Evolutionary conservation across 139 green algal species (phyloP).

Genomic region (Chlorella sp.): DNA sequence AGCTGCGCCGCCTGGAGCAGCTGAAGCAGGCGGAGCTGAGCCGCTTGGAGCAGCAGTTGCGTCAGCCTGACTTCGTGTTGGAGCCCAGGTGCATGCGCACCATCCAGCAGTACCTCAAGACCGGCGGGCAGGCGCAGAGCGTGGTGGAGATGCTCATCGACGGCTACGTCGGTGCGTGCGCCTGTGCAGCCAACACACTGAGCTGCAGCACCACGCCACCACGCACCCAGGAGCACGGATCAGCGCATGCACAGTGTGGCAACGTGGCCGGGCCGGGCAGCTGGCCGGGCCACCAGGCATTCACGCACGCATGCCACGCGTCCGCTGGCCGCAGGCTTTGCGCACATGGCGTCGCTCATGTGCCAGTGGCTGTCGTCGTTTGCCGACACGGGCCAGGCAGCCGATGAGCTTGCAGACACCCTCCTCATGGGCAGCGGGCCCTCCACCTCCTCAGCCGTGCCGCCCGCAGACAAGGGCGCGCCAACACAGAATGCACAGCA

Average conservation of each 20-base stretch:
- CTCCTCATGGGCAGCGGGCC: too few species aligned
- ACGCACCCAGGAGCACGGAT: not conserved
- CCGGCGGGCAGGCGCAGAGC: constrained; percentile 38
- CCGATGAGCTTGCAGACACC: too few species aligned
- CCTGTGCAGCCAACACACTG: not conserved
- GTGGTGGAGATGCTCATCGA: constrained; percentile 55
- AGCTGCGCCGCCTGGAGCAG: not conserved
- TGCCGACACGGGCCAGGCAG: not conserved
- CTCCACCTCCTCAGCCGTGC: not conserved
- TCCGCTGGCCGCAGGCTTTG: constrained; percentile 47
- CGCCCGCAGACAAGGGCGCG: not conserved
- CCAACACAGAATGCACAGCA: not conserved
- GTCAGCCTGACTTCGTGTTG: constrained; percentile 56
- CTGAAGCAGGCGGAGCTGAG: not conserved
- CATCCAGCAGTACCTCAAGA: constrained; percentile 50
- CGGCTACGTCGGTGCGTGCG: constrained; percentile 51
- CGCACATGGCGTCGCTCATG: constrained; percentile 60
- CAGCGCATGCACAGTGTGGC: not conserved
- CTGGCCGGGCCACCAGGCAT: not conserved
- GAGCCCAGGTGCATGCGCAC: constrained; percentile 50
- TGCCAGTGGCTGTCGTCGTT: constrained; percentile 18
- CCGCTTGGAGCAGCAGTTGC: constrained; percentile 41
- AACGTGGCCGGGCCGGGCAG: not conserved
- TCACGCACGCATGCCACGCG: too few species aligned
- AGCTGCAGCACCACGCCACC: not conserved